phyloP scores from a whole-genome alignment of 2,329 filamentous ascomycete genomes.

The Metarhizium brunneum region DNA sequence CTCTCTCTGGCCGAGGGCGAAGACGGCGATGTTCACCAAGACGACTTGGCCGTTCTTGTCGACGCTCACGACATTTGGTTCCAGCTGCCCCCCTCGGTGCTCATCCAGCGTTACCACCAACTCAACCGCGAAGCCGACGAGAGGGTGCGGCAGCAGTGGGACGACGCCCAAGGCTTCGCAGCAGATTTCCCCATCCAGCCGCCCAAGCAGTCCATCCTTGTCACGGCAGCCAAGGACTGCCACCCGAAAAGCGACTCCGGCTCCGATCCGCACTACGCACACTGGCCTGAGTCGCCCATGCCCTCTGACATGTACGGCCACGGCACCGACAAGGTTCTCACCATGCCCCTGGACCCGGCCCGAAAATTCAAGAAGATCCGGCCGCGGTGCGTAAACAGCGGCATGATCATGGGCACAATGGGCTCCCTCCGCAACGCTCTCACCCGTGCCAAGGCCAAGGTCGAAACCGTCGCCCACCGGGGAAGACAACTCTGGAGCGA shows the following conservation, averaged over 20 bases:
- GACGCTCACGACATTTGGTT: constrained; percentile 31
- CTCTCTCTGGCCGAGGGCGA: constrained; percentile 5
- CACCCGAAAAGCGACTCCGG: constrained; percentile 23
- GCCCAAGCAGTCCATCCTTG: constrained; percentile 20
- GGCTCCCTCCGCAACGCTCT: constrained; percentile 16
- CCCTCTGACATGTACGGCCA: constrained; percentile 23
- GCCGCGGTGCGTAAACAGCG: constrained; percentile 25
- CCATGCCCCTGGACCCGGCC: constrained; percentile 19
- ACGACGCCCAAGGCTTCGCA: constrained; percentile 5
- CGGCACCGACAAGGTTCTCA: constrained; percentile 19
- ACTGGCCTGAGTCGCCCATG: constrained; percentile 28
- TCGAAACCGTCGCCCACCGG: constrained; percentile 13
- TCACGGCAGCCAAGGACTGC: constrained; percentile 26
- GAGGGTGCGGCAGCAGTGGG: constrained; percentile 17
- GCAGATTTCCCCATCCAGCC: neutral
- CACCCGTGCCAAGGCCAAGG: constrained; percentile 15
- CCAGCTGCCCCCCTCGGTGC: constrained; percentile 27
- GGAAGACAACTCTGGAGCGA: constrained; percentile 28
- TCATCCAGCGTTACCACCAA: constrained; percentile 25
- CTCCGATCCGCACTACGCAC: constrained; percentile 24
- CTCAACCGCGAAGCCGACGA: constrained; percentile 25
- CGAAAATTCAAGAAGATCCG: constrained; percentile 23
- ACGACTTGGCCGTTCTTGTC: constrained; percentile 22
- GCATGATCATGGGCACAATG: constrained; percentile 25
- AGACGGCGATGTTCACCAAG: constrained; percentile 2